A percentile compares a stretch with the other conserved stretches of the same genome.
Conservation (phyloP, 2,329 filamentous ascomycete genomes). For the Coccinonectria pachysandricola region DNA sequence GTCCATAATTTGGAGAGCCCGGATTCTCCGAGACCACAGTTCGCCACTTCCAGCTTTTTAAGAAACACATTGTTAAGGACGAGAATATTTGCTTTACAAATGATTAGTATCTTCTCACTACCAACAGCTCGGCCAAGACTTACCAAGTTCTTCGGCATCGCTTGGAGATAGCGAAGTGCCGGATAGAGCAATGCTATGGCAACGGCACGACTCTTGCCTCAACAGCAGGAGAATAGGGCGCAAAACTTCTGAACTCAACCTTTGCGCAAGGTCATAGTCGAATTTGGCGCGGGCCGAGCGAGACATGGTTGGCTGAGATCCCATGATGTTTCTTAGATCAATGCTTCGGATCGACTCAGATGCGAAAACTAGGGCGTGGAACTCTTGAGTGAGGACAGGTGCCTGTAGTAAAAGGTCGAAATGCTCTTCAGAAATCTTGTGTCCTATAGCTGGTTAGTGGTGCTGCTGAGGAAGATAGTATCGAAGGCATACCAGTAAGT, state of each 20-base stretch:
- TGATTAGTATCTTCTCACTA: too few species aligned
- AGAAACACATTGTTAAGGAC: slow-evolving; percentile 28
- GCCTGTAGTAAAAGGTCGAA: slow-evolving; percentile 38
- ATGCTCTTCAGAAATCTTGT: slow-evolving; percentile 38
- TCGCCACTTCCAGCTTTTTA: slow-evolving; percentile 39
- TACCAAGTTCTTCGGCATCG: slow-evolving; percentile 42
- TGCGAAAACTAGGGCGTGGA: slow-evolving; percentile 45
- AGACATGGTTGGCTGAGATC: slow-evolving; percentile 14
- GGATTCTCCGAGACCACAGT: slow-evolving; percentile 40
- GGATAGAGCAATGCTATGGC: slow-evolving; percentile 40
- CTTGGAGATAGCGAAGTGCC: slow-evolving; percentile 36
- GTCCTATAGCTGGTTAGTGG: slow-evolving; percentile 21
- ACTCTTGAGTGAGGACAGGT: slow-evolving; percentile 43
- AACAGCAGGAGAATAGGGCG: slow-evolving; percentile 40
- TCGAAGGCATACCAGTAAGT: slow-evolving; percentile 33
- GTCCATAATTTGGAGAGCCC: slow-evolving; percentile 38
- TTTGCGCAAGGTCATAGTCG: slow-evolving; percentile 13
- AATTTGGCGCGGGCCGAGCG: slow-evolving; percentile 13
- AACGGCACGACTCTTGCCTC: slow-evolving; percentile 35
- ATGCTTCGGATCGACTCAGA: slow-evolving; percentile 45
- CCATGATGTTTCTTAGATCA: slow-evolving; percentile 37
- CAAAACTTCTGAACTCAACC: slow-evolving; percentile 30
- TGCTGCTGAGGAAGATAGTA: background rate
- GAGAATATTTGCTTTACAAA: slow-evolving; percentile 24
- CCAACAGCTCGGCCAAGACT: too few species aligned